Evolutionary conservation across 345 rosid species (phyloP).

Genomic region (Citrus unshiu): DNA sequence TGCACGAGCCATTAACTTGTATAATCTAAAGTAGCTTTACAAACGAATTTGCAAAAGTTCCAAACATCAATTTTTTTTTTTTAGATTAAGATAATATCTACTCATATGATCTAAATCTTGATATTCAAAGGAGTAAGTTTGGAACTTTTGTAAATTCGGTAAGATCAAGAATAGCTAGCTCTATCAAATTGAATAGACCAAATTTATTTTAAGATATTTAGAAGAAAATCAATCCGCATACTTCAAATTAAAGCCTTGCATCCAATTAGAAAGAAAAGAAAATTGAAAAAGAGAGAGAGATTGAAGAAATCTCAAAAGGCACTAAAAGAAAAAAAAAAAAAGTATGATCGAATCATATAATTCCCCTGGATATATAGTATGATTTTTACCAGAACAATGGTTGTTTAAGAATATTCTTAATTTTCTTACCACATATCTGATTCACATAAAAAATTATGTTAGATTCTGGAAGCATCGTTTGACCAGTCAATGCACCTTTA

Average conservation of each 20-base stretch:
- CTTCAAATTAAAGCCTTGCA: neutral
- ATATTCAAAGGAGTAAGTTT: neutral
- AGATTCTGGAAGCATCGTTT: slow-evolving; percentile 1
- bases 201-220: too few species aligned
- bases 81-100: neutral
- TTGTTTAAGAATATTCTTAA: slow-evolving; percentile 16
- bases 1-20: neutral
- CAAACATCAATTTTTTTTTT: neutral
- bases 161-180: too few species aligned
- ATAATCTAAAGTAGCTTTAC: slow-evolving; percentile 3
- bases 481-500: neutral
- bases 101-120: neutral
- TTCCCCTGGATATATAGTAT: neutral
- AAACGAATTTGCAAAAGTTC: slow-evolving; percentile 15
- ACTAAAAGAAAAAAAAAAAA: neutral
- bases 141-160: neutral
- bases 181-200: too few species aligned
- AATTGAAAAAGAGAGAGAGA: neutral
- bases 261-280: neutral
- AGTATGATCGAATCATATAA: slow-evolving; percentile 12
- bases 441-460: neutral
- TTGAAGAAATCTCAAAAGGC: slow-evolving; percentile 6
- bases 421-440: slow-evolving; percentile 7
- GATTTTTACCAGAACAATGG: slow-evolving; percentile 8
- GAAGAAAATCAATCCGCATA: too few species aligned